Evolutionary conservation across 2,329 filamentous ascomycete species (phyloP).

Genomic region (Cytospora piceicola): DNA sequence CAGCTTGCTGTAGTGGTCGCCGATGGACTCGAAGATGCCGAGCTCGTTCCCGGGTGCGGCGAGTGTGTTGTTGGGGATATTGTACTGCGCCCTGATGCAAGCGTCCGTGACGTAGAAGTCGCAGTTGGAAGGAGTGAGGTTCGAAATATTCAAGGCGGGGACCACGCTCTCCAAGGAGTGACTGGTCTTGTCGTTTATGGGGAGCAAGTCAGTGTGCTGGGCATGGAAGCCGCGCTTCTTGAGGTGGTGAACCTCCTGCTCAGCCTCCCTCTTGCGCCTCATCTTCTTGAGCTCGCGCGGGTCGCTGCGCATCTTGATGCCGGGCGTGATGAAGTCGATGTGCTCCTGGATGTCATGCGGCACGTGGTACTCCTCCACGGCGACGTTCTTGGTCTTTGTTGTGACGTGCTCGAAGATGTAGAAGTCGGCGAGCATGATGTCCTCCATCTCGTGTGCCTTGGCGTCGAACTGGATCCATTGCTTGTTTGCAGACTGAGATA

Average conservation of each 20-base stretch:
- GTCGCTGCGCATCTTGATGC: conserved; percentile 47
- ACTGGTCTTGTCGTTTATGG: conserved; percentile 3
- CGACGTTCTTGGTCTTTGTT: conserved; percentile 43
- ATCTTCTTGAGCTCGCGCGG: conserved; percentile 21
- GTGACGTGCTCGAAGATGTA: conserved; percentile 46
- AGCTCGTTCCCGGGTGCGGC: conserved; percentile 30
- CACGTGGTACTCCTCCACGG: conserved; percentile 51
- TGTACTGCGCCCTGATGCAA: conserved; percentile 31
- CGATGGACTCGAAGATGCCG: conserved; percentile 29
- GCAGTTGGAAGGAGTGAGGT: conserved; percentile 26
- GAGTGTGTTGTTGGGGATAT: conserved; percentile 28
- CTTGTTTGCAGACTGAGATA: conserved; percentile 35
- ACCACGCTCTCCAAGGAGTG: neutral
- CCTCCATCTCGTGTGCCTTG: conserved; percentile 43
- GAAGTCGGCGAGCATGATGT: conserved; percentile 45
- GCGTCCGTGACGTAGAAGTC: conserved; percentile 30
- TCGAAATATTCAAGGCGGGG: conserved; percentile 7
- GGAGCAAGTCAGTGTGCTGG: conserved; percentile 16
- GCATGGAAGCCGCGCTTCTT: conserved; percentile 18
- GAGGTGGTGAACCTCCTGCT: neutral
- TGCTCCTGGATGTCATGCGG: conserved; percentile 49
- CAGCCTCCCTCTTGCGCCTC: conserved; percentile 16
- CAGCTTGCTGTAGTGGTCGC: conserved; percentile 29
- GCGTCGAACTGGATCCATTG: conserved; percentile 51
- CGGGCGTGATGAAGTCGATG: conserved; percentile 58